Evolutionary conservation across 306 rosid species (phyloP).

Genomic region (Geum urbanum): DNA sequence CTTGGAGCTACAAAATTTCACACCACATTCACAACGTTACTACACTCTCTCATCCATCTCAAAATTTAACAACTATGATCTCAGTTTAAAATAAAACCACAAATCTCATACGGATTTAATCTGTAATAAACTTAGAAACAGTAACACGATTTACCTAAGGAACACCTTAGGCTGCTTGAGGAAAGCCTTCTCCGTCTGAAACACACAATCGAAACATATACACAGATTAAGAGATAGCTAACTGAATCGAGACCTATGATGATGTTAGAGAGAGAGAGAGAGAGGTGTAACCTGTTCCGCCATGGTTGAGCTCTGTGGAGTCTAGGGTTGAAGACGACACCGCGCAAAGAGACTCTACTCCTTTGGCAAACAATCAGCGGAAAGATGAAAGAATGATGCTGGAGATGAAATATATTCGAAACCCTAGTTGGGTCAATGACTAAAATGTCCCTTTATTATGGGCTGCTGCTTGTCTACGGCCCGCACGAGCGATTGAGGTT

Average conservation of each 20-base stretch:
- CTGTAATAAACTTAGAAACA: neutral
- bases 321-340: slow-evolving; percentile 7
- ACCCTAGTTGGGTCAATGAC: slow-evolving; percentile 5
- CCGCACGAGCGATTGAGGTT: neutral
- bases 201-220: neutral
- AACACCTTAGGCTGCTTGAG: slow-evolving; percentile 76
- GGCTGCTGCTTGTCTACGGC: neutral
- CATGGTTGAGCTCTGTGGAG: slow-evolving; percentile 29
- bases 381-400: neutral
- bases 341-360: neutral
- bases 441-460: too few relatives aligned
- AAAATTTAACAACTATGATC: neutral
- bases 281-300: slow-evolving; percentile 55
- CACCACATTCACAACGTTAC: neutral
- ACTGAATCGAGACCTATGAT: neutral
- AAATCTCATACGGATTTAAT: neutral
- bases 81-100: too few relatives aligned
- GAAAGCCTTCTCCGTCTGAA: slow-evolving; percentile 72
- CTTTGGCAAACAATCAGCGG: neutral
- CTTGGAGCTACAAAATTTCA: slow-evolving; percentile 39
- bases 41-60: neutral
- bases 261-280: neutral
- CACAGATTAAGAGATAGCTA: neutral
- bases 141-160: slow-evolving; percentile 33
- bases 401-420: slow-evolving; percentile 19